phyloP scores from a whole-genome alignment of 2,329 filamentous ascomycete genomes.

The Thyridium curvatum region DNA sequence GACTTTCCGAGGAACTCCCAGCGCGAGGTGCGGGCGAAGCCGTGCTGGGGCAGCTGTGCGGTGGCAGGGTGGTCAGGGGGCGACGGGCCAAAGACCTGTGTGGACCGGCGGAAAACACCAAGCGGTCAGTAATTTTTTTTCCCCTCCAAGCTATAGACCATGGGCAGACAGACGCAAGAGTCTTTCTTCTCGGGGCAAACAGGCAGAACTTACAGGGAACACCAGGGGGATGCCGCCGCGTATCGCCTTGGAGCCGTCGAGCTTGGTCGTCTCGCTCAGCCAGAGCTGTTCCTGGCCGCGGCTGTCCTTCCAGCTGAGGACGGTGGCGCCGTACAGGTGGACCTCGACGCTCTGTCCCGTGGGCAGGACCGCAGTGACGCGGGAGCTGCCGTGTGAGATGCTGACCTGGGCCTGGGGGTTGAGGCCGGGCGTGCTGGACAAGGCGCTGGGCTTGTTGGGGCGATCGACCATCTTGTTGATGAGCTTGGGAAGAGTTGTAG shows the following conservation, averaged over 20 bases:
- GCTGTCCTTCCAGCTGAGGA: constrained; percentile 86
- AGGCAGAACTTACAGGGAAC: constrained; percentile 64
- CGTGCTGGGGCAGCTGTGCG: constrained; percentile 79
- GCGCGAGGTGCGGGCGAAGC: constrained; percentile 80
- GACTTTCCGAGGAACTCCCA: constrained; percentile 96
- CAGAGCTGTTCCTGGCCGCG: constrained; percentile 78
- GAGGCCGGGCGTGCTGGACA: constrained; percentile 66
- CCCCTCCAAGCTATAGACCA: too few species aligned
- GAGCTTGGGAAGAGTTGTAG: not conserved
- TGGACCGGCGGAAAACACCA: not conserved
- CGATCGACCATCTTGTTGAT: constrained; percentile 64
- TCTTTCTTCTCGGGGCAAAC: not conserved
- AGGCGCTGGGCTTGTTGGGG: constrained; percentile 73
- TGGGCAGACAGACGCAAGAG: too few species aligned
- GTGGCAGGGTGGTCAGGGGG: constrained; percentile 68
- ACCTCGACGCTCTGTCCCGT: constrained; percentile 83
- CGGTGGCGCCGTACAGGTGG: constrained; percentile 85
- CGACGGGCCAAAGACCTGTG: constrained; percentile 77
- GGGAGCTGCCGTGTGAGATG: constrained; percentile 63
- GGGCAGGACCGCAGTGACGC: constrained; percentile 73
- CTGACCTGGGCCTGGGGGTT: constrained; percentile 72
- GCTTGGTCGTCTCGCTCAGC: constrained; percentile 69
- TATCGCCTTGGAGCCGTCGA: constrained; percentile 86
- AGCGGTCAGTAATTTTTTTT: too few species aligned
- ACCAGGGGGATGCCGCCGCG: constrained; percentile 88